phyloP scores from a whole-genome alignment of 805 yeast species.

The Teunomyces gatunensis region DNA sequence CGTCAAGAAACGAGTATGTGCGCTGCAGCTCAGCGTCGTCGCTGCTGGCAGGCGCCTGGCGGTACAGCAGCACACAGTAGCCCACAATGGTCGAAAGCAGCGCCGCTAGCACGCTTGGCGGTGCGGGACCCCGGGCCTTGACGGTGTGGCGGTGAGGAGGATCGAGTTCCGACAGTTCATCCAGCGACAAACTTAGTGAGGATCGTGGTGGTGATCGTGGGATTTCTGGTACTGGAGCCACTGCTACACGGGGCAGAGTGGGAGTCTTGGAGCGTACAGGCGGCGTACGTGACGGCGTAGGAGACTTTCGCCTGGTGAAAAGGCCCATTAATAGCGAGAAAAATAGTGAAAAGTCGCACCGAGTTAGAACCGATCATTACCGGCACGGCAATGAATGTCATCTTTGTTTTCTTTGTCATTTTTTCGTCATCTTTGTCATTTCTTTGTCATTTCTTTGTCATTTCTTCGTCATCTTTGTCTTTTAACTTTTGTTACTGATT shows the following conservation, averaged over 20 bases:
- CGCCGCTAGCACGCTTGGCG: slow-evolving; percentile 12
- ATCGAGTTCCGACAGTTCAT: slow-evolving; percentile 9
- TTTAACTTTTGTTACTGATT: no score
- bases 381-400: no score
- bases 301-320: slow-evolving; percentile 8
- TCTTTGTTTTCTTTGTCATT: no score
- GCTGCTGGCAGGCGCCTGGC: slow-evolving; percentile 11
- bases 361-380: not conserved
- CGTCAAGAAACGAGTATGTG: slow-evolving; percentile 29
- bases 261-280: not conserved
- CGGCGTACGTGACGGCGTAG: slow-evolving; percentile 7
- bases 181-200: no score
- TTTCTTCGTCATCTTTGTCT: no score
- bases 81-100: slow-evolving; percentile 32
- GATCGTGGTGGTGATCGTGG: no score
- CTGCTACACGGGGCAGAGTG: no score
- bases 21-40: slow-evolving; percentile 35
- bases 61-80: slow-evolving; percentile 30
- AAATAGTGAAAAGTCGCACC: not conserved
- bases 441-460: no score
- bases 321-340: slow-evolving; percentile 21
- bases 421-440: no score
- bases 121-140: slow-evolving; percentile 14
- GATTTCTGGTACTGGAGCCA: no score
- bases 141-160: slow-evolving; percentile 28